Conservation (phyloP, 2,329 filamentous ascomycete genomes). For the Aspergillus oerlinghausenensis region DNA sequence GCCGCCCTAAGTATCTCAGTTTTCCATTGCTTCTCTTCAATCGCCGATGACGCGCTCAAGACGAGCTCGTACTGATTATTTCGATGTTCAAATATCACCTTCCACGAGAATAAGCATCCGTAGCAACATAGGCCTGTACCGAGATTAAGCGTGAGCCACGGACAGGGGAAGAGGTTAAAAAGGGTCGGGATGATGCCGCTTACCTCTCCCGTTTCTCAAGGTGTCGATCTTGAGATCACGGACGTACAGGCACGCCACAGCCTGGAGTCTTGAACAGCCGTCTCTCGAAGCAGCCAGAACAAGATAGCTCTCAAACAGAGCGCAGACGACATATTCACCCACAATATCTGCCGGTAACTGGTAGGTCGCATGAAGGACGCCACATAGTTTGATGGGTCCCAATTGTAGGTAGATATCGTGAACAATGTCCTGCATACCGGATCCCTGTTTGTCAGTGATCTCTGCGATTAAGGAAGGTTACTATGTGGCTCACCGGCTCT, state of each 20-base stretch:
- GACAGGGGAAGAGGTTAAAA: constrained; percentile 6
- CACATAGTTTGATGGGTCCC: constrained; percentile 76
- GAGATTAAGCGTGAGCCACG: background rate
- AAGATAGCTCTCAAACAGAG: constrained; percentile 76
- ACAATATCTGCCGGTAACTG: constrained; percentile 63
- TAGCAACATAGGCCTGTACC: constrained; percentile 75
- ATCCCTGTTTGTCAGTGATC: background rate
- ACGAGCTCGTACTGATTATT: constrained; percentile 78
- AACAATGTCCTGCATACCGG: constrained; percentile 20
- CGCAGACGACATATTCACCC: constrained; percentile 78
- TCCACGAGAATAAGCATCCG: constrained; percentile 85
- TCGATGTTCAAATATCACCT: constrained; percentile 74
- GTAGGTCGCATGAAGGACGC: constrained; percentile 78
- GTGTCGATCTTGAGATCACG: constrained; percentile 35
- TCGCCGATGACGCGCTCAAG: constrained; percentile 76
- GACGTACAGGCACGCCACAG: constrained; percentile 70
- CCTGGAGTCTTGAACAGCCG: constrained; percentile 63
- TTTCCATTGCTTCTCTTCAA: constrained; percentile 78
- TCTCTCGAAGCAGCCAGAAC: constrained; percentile 67
- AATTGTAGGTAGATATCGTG: constrained; percentile 68
- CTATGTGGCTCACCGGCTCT: constrained; percentile 55
- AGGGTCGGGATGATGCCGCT: background rate
- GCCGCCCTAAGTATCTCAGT: constrained; percentile 56
- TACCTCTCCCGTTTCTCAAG: constrained; percentile 32
- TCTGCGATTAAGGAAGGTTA: background rate